Conservation (phyloP, 768 basidiomycete genomes). For the Xerocomellus amylosporus region DNA sequence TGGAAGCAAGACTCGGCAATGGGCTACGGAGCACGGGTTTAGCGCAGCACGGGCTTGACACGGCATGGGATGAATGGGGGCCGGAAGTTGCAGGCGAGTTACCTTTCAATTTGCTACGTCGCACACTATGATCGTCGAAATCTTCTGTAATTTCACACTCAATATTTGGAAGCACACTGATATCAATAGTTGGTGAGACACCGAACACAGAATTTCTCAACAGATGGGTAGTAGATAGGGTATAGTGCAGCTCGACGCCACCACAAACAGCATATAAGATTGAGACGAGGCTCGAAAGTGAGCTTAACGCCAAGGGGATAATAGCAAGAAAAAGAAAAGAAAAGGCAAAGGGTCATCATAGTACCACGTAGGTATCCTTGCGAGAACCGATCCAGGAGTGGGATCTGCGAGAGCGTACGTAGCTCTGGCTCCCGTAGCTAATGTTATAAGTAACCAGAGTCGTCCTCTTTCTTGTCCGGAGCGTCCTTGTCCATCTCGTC, state of each 20-base stretch:
- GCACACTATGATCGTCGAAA: not conserved
- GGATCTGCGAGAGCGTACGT: not conserved
- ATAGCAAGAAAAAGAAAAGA: not conserved
- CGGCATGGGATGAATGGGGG: not conserved
- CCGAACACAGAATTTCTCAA: not conserved
- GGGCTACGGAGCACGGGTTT: slow-evolving; percentile 18
- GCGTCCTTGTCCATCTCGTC: slow-evolving; percentile 35
- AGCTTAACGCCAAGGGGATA: not conserved
- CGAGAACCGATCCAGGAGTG: not conserved
- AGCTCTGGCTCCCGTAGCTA: not conserved
- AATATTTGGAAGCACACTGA: not conserved
- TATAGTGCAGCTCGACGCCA: slow-evolving; percentile 16
- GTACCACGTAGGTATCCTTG: not conserved
- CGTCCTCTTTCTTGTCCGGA: slow-evolving; percentile 34
- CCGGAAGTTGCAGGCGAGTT: not conserved
- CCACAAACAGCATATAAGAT: slow-evolving; percentile 10
- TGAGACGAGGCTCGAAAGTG: not conserved
- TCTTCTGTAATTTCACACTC: no score
- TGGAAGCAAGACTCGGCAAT: slow-evolving; percentile 39
- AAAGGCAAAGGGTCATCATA: not conserved
- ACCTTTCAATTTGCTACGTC: not conserved
- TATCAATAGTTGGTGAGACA: not conserved
- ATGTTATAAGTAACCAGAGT: slow-evolving; percentile 28
- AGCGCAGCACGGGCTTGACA: no score
- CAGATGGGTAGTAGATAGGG: not conserved